These are phyloP conservation scores for Lipomyces starkeyi DNA, from an alignment of 805 yeast genomes.

Conservation along the genomic window DNA sequence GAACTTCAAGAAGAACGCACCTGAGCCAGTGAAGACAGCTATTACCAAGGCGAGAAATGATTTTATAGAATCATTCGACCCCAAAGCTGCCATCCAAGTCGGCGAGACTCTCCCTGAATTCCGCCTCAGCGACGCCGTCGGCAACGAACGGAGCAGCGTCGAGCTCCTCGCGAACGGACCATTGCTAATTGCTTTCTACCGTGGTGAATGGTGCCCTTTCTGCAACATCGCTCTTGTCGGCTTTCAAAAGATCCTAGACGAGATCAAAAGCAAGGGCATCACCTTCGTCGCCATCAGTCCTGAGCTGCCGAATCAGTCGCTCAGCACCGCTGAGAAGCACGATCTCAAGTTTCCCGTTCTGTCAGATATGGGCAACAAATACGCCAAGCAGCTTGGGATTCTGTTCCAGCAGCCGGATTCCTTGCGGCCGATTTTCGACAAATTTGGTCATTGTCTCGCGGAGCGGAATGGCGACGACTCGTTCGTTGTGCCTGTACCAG, in stretches of 20 bases:
- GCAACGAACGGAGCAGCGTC: neutral
- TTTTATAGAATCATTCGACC: neutral
- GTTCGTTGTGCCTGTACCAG: neutral
- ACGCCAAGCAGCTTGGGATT: conserved; percentile 3
- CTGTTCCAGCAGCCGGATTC: conserved; percentile 1
- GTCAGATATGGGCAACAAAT: neutral
- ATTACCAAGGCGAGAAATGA: neutral
- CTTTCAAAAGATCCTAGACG: neutral
- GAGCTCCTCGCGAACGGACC: neutral
- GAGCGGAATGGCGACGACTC: neutral
- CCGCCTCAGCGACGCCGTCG: conserved; percentile 3
- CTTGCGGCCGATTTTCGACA: neutral
- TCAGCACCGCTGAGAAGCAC: neutral
- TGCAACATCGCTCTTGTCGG: conserved; percentile 3
- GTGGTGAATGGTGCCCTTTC: neutral
- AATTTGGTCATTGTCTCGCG: neutral
- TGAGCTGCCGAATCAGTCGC: conserved; percentile 3
- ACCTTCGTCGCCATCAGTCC: neutral
- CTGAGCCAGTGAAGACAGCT: neutral
- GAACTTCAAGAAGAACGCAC: neutral
- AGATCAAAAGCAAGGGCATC: neutral
- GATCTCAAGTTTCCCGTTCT: conserved; percentile 1
- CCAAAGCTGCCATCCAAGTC: neutral
- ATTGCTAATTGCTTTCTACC: neutral
- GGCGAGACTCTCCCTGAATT: neutral